Evolutionary conservation across 495 filamentous ascomycete genomes (phyloP), one percentile per base, ranked within the genome.

Genomic region (Jackrogersella multiformis): DNA sequence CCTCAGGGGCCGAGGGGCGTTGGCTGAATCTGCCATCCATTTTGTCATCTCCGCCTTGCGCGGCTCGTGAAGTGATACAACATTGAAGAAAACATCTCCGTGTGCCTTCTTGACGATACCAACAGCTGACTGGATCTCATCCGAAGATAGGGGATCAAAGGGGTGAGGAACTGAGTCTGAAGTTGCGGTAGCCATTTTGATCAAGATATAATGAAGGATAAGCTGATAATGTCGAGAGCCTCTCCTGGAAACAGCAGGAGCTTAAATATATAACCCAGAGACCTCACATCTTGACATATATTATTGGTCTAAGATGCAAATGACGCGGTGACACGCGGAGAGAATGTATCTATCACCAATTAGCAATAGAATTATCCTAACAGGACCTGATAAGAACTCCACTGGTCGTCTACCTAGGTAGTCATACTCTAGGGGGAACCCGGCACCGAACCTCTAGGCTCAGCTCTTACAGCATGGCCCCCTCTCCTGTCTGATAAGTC

Each of bases 31-130:
- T 32, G 81, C 86, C 1, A 97, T 74, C 92, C 93, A 98, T 51
- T 85, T 86, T 71, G 88, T 81, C 92, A 97, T 96, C 72, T 94
- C 88, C 26, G 83, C 87, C 83, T 97, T 97, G 66, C 87, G 88
- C 13, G 94, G 94, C 81, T 97, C 94, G 48, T 86, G 91, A 8
- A 96, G 79, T n/a, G 92, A 89, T 54, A 97, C 88, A 3, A 93
- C 91, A 81, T 97, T 97, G 86, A 93, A 97, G 73, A 86, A 86
- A 42, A 96, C 83, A 26, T 82, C 72, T 52, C 86, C 89, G 78
- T 97, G 81, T 57, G 89, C 86, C 63, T 89, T 87, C 38, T 87
- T 87, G 57, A 96, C 80, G 35, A 93, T 79, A 1, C 84, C 74
- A 53, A 94, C 90, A 7, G 87, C 88, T 5, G 84, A 78, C 72